phyloP scores from a whole-genome alignment of 2,329 filamentous ascomycete genomes.

The Colletotrichum eleusines region DNA sequence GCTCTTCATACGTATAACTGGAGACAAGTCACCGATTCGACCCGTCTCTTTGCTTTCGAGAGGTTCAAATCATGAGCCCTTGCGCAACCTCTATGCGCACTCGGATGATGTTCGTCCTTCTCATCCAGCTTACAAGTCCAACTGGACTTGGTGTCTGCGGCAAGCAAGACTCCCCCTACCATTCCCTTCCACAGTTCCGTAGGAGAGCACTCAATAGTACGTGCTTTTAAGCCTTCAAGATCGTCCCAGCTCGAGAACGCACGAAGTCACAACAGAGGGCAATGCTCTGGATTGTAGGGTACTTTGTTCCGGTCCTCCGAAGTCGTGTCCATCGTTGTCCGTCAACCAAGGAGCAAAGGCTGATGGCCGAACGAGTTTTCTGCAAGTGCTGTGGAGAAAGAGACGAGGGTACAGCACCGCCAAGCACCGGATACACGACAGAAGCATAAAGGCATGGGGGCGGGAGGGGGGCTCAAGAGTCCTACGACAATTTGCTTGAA shows the following conservation, averaged over 20 bases:
- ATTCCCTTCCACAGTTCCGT: not conserved
- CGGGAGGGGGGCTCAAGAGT: not conserved
- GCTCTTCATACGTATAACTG: not conserved
- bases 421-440: not conserved
- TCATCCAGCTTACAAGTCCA: not conserved
- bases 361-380: not conserved
- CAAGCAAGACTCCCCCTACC: not conserved
- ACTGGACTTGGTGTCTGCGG: not conserved
- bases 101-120: not conserved
- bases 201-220: not conserved
- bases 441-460: not conserved
- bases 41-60: not conserved
- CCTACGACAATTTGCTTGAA: not conserved
- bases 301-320: not conserved
- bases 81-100: not conserved
- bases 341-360: not conserved
- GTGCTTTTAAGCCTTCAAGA: not conserved
- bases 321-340: not conserved
- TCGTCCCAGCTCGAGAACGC: not conserved
- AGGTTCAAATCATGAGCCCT: not conserved
- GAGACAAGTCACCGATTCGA: not conserved
- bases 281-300: not conserved
- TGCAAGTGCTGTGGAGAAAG: not conserved
- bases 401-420: not conserved
- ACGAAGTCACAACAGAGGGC: not conserved